Evolutionary conservation across 2,329 filamentous ascomycete species (phyloP), one percentile per base, ranked within the genome.

Genomic region (Tolypocladium pustulatum): DNA sequence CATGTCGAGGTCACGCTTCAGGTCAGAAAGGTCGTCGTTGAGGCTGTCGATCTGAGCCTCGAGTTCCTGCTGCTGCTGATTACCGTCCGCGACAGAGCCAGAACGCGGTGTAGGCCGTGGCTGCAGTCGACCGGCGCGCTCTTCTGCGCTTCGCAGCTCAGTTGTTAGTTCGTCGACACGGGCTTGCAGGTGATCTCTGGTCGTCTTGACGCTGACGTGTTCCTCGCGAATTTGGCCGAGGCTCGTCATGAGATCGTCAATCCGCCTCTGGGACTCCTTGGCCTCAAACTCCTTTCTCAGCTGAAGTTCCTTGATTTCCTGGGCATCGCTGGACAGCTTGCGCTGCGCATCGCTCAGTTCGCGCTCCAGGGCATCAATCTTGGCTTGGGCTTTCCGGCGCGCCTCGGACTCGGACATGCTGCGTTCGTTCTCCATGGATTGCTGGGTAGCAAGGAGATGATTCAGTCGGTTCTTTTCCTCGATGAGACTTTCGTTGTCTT

Each of bases 371-470:
- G 80, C 78, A 64, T 97, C 92, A 30, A 91, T 83, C 64, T 87
- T 90, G 17, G 80, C 76, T 68, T 96, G 90, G 1, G 96, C 77
- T 63, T 92, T 86, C 58, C 93, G 87, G 63, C 90, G 86, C 27
- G 81, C 85, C 71, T 99, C 94, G 0, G 88, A 84, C 59, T 97
- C 92, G 2, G 86, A 79, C 55, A 94, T 82, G 66, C 96, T 92
- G 43, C 91, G 90, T 74, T 99, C 93, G 66, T 97, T 97, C 63
- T 95, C 86, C 38, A 97, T 80, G 20, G 86, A 92, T 68, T 97
- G 93, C 55, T 97, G 84, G 57, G 90, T 91, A 4, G 88, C 83
- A 53, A 97, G 84, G 37, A 96, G 80, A 59, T 85, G 87, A 72
- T 93, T 96, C 5, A 97, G 81, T 36, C 92, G 84, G 53, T 86